A percentile compares a stretch with the other conserved stretches of the same genome.
Evolutionary conservation across 2,329 filamentous ascomycete species (phyloP).

Genomic region (Aspergillus luchuensis): DNA sequence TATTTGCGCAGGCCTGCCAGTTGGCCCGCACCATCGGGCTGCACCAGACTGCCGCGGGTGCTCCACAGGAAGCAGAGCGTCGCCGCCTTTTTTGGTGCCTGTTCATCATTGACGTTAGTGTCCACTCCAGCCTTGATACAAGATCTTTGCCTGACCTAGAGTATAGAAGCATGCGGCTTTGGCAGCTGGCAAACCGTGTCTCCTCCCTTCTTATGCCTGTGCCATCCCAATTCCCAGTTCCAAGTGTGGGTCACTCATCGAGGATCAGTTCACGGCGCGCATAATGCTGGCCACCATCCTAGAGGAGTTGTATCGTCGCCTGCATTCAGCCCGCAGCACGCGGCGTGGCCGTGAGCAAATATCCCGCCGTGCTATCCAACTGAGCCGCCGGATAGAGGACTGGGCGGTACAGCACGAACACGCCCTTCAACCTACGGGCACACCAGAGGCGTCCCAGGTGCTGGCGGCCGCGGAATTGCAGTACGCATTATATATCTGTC

Average conservation of each 20-base stretch:
- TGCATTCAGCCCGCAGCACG: not conserved
- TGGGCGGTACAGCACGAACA: not conserved
- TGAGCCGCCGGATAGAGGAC: not conserved
- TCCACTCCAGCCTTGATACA: not conserved
- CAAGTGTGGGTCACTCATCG: not conserved
- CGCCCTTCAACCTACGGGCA: not conserved
- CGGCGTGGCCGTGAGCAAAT: not conserved
- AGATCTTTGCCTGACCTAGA: not conserved
- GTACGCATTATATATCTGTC: not conserved
- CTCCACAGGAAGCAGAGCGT: not conserved
- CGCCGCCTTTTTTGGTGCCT: not conserved
- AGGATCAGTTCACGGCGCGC: not conserved
- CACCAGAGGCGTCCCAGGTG: not conserved
- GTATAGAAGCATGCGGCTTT: not conserved
- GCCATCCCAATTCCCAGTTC: not conserved
- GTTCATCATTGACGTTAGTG: not conserved
- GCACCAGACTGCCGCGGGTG: not conserved
- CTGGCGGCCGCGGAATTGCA: not conserved
- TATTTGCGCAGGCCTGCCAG: not conserved
- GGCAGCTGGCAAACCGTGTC: not conserved
- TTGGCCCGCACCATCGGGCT: not conserved
- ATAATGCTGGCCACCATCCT: not conserved
- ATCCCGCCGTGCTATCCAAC: not conserved
- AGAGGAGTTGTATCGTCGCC: not conserved
- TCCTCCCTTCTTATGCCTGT: not conserved